Percentiles rank a stretch among this genome's conserved stretches.
phyloP scores from a whole-genome alignment of 345 rosid species.

The Pugionium dolabratum region DNA sequence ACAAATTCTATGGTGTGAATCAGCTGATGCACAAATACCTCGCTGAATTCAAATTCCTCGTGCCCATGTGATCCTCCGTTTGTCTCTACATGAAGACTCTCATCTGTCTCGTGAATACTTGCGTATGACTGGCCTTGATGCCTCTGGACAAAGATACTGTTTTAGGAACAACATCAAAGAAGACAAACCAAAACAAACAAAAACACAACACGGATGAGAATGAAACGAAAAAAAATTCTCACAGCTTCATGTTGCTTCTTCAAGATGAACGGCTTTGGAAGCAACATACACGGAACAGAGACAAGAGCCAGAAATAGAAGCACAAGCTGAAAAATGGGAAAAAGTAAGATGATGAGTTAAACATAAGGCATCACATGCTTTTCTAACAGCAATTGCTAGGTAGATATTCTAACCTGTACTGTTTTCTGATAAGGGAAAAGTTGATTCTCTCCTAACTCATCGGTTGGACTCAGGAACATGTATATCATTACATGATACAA shows the following conservation, averaged over 20 bases:
- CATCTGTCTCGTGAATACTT: conserved; percentile 65
- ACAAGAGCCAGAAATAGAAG: conserved; percentile 79
- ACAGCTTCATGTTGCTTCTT: conserved; percentile 83
- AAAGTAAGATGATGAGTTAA: conserved; percentile 6
- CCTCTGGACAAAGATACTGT: conserved; percentile 47
- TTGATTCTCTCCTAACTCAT: conserved; percentile 86
- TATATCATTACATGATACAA: conserved; percentile 87
- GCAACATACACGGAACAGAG: conserved; percentile 93
- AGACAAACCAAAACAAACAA: too few relatives aligned
- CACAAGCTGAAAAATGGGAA: conserved; percentile 53
- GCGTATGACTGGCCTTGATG: conserved; percentile 79
- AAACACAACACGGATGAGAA: conserved; percentile 5
- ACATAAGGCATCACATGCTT: conserved; percentile 23
- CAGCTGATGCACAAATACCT: conserved; percentile 92
- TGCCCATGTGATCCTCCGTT: conserved; percentile 67
- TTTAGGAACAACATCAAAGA: too few relatives aligned
- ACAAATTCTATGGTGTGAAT: conserved; percentile 98
- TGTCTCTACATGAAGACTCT: conserved; percentile 64
- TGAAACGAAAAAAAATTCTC: conserved; percentile 14
- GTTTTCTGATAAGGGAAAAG: conserved; percentile 76
- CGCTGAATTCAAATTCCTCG: conserved; percentile 93
- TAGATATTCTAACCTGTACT: conserved; percentile 54
- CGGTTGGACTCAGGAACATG: conserved; percentile 97
- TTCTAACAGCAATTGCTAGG: conserved; percentile 22
- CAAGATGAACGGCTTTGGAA: conserved; percentile 92